A percentile compares a stretch with the other conserved stretches of the same genome.
Conservation (phyloP, 495 filamentous ascomycete genomes). For the Podospora conica region DNA sequence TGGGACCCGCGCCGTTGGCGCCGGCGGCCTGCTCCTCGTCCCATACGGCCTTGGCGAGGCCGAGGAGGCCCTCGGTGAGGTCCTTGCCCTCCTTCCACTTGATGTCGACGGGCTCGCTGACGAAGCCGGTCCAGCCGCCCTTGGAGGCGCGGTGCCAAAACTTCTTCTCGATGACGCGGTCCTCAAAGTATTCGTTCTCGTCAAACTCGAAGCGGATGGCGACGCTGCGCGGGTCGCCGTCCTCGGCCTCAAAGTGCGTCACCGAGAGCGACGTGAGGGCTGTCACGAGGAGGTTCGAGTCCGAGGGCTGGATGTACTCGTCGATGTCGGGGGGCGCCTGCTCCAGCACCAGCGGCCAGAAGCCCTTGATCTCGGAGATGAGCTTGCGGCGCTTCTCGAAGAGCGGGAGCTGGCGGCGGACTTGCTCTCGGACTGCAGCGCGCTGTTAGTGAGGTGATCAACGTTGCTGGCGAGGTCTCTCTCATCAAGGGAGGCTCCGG, state of each 20-base stretch:
- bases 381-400: conserved; percentile 66
- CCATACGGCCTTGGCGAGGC: conserved; percentile 59
- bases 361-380: conserved; percentile 64
- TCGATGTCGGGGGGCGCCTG: conserved; percentile 78
- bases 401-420: conserved; percentile 57
- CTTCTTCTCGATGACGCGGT: conserved; percentile 75
- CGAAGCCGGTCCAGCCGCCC: conserved; percentile 64
- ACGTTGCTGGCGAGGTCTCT: not conserved
- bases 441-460: not conserved
- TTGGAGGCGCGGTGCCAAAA: conserved; percentile 70
- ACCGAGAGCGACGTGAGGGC: conserved; percentile 60
- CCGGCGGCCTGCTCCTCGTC: conserved; percentile 53
- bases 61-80: conserved; percentile 70
- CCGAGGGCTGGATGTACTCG: conserved; percentile 71
- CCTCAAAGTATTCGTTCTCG: conserved; percentile 67
- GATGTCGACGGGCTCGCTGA: conserved; percentile 79
- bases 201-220: conserved; percentile 55
- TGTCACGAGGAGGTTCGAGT: conserved; percentile 60
- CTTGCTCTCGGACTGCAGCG: conserved; percentile 26
- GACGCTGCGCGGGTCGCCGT: conserved; percentile 61
- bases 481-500: too few relatives aligned
- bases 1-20: conserved; percentile 11
- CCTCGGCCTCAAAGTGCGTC: conserved; percentile 66
- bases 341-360: conserved; percentile 85
- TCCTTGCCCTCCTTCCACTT: conserved; percentile 84